Conservation (phyloP, 129 eudicot genomes). For the Helianthus tuberosus region DNA sequence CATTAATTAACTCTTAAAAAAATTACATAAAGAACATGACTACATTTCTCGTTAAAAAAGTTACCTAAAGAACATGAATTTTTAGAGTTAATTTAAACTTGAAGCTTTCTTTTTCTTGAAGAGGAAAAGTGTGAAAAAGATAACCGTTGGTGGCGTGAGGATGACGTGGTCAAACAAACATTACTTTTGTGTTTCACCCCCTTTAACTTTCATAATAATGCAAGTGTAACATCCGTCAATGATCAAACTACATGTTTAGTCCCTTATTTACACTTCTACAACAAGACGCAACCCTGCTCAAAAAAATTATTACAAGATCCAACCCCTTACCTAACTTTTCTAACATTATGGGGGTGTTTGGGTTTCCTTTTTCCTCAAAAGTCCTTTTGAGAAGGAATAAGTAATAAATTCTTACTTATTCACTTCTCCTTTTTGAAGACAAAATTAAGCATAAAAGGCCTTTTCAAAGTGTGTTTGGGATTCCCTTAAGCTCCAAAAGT, state of each 20-base stretch:
- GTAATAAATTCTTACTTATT: no score
- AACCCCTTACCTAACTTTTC: constrained; percentile 20
- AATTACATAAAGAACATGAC: no score
- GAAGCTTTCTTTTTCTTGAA: constrained; percentile 31
- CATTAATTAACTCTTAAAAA: no score
- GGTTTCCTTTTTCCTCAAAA: no score
- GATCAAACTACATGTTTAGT: neutral
- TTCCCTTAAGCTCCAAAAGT: no score
- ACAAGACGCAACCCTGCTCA: neutral
- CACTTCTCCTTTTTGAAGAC: no score
- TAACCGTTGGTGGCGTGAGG: constrained; percentile 41
- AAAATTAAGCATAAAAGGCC: no score
- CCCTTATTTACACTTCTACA: constrained; percentile 11
- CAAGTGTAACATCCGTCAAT: neutral
- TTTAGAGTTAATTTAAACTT: constrained; percentile 25
- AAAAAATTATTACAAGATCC: neutral
- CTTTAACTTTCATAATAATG: neutral
- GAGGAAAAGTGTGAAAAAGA: constrained; percentile 34
- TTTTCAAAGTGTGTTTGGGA: no score
- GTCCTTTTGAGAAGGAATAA: no score
- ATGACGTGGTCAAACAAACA: constrained; percentile 38
- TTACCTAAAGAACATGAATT: constrained; percentile 16
- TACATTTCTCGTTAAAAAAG: no score
- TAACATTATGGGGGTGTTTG: no score
- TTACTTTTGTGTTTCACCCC: constrained; percentile 16